These are phyloP conservation scores for Triticum urartu DNA, from an alignment of 176 grass and related monocot species.

Conservation along the genomic window DNA sequence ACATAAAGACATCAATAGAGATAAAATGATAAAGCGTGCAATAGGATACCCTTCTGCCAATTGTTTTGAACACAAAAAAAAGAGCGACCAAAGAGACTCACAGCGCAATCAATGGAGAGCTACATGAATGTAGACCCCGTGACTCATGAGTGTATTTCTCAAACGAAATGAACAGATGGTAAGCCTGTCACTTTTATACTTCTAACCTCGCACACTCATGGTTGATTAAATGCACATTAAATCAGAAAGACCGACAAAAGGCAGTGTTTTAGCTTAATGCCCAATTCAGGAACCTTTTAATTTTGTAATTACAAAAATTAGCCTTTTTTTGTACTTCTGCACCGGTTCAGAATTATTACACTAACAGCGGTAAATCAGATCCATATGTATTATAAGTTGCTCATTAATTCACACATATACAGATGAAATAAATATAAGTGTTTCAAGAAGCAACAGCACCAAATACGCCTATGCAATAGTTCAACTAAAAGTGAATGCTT, in stretches of 20 bases:
- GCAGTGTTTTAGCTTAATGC: neutral
- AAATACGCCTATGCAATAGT: neutral
- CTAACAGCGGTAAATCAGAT: neutral
- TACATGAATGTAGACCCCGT: slow-evolving; percentile 2
- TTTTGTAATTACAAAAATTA: neutral
- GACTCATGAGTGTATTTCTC: neutral
- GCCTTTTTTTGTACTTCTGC: neutral
- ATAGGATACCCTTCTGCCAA: neutral
- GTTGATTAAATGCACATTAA: slow-evolving; percentile 3
- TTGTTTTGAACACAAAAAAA: neutral
- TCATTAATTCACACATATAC: neutral
- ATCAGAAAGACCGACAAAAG: neutral
- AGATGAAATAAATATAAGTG: neutral
- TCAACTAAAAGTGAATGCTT: neutral
- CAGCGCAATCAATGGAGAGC: neutral
- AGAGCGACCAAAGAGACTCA: neutral
- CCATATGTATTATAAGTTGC: neutral
- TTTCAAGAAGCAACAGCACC: neutral
- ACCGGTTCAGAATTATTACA: neutral
- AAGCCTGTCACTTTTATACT: neutral
- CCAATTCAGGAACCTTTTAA: neutral
- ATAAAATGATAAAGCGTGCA: neutral
- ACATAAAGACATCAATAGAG: neutral
- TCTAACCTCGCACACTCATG: neutral
- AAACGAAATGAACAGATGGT: slow-evolving; percentile 3